Evolutionary conservation across 192 early-diverging fungal species (phyloP), one percentile per base, ranked within the genome.

Genomic region (Backusella liffmaniae): DNA sequence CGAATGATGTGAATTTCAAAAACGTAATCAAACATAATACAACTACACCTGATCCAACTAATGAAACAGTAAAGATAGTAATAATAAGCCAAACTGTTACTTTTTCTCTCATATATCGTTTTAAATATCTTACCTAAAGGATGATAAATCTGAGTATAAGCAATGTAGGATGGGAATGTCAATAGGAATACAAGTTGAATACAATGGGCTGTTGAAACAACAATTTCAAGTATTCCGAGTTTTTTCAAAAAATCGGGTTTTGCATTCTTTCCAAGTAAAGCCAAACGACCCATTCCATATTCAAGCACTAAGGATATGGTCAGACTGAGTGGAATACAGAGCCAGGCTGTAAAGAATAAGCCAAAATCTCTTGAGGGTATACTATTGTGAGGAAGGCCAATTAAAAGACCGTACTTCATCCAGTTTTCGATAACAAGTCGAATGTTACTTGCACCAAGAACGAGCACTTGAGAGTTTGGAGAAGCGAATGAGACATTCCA

Each of bases 361-460:
- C 80, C 76, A 85, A 88, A 92, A 81, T 94, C 93, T 73, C 80
- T 77, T 51, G 62, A 53, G n/a, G 86, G 80, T 15, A 90, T 78
- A 9, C 85, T 82, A 49, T 71, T 41, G 74, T 89, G 88, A 23
- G 94, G 94, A 23, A 92, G 80, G 51, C 85, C 86, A 72, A 96
- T 86, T 29, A 96, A 82, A 36, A 96, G 88, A 41, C 95, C 95
- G 72, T 97, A 96, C 77, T 97, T 96, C 77, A 92, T 79, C 77
- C 92, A 94, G 80, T 97, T 97, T 77, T 97, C 95, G 53, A 96
- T 91, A 49, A 94, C 90, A 66, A 96, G 86, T 5, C 95, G 92
- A 51, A 96, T 81, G 70, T 94, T 94, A 79, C 91, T 92, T 30
- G 92, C 95, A 65, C 88, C 91, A 29, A 96, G 90, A 13, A 95